Conservation (phyloP, 2,329 filamentous ascomycete genomes). For the Penicillium nordicum region DNA sequence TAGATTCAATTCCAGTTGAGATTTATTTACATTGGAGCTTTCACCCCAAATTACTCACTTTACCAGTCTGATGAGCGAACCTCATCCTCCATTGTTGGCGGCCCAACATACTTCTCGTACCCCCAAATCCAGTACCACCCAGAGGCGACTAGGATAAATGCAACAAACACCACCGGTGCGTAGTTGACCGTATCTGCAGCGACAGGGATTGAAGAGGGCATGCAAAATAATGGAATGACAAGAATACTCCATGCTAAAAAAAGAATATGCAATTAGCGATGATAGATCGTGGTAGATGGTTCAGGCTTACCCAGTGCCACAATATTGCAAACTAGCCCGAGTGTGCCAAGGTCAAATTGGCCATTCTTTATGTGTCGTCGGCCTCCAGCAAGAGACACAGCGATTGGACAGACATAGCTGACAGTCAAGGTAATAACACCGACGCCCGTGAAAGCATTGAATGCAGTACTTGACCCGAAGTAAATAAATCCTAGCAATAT, state of each 20-base stretch:
- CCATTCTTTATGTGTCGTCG: slow-evolving; percentile 52
- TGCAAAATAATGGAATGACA: slow-evolving; percentile 65
- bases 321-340: slow-evolving; percentile 61
- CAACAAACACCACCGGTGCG: slow-evolving; percentile 67
- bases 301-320: slow-evolving; percentile 57
- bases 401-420: slow-evolving; percentile 64
- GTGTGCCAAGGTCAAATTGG: slow-evolving; percentile 51
- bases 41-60: neutral
- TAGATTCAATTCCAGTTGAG: neutral
- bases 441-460: slow-evolving; percentile 74
- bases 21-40: neutral
- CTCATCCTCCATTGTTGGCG: slow-evolving; percentile 11
- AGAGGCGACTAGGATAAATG: slow-evolving; percentile 57
- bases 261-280: neutral
- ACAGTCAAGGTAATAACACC: slow-evolving; percentile 72
- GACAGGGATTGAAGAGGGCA: slow-evolving; percentile 55
- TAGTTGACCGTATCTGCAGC: slow-evolving; percentile 63
- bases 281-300: neutral
- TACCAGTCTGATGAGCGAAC: slow-evolving; percentile 1
- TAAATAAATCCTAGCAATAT: slow-evolving; percentile 70
- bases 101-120: slow-evolving; percentile 51
- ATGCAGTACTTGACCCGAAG: slow-evolving; percentile 69
- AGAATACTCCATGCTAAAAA: slow-evolving; percentile 56
- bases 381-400: slow-evolving; percentile 55
- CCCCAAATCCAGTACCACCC: slow-evolving; percentile 68